Conservation (phyloP, 176 grass and related monocot species). For the Panicum miliaceum region DNA sequence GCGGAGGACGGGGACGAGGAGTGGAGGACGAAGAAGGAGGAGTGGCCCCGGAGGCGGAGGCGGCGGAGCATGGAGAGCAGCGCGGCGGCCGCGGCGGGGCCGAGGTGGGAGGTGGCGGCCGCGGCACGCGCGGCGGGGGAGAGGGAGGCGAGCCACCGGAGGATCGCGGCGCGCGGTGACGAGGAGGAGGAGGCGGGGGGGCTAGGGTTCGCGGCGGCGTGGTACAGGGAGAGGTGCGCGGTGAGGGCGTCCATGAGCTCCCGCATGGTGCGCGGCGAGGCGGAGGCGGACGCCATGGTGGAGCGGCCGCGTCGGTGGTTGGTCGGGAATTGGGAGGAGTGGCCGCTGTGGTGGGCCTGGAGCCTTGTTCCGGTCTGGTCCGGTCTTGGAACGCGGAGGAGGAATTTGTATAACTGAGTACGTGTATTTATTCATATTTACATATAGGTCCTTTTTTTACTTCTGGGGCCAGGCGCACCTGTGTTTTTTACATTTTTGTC, state of each 20-base stretch:
- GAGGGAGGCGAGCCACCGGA: slow-evolving; percentile 87
- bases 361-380: background rate
- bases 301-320: slow-evolving; percentile 26
- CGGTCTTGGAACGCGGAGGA: background rate
- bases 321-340: slow-evolving; percentile 44
- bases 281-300: slow-evolving; percentile 52
- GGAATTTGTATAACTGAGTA: background rate
- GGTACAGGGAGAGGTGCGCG: slow-evolving; percentile 90
- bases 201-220: slow-evolving; percentile 57
- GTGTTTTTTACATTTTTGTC: background rate
- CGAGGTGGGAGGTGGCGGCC: slow-evolving; percentile 55
- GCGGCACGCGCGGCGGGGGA: slow-evolving; percentile 53
- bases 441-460: background rate
- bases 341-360: slow-evolving; percentile 28
- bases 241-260: slow-evolving; percentile 81
- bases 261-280: slow-evolving; percentile 47
- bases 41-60: slow-evolving; percentile 72
- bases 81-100: slow-evolving; percentile 42
- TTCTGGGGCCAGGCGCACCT: background rate
- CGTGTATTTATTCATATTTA: background rate
- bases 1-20: slow-evolving; percentile 37
- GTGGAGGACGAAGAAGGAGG: slow-evolving; percentile 88
- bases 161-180: slow-evolving; percentile 66
- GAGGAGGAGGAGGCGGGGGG: background rate
- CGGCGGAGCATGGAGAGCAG: slow-evolving; percentile 73